phyloP scores from a whole-genome alignment of 1,139 yeast species.

The Diutina siamensis region DNA sequence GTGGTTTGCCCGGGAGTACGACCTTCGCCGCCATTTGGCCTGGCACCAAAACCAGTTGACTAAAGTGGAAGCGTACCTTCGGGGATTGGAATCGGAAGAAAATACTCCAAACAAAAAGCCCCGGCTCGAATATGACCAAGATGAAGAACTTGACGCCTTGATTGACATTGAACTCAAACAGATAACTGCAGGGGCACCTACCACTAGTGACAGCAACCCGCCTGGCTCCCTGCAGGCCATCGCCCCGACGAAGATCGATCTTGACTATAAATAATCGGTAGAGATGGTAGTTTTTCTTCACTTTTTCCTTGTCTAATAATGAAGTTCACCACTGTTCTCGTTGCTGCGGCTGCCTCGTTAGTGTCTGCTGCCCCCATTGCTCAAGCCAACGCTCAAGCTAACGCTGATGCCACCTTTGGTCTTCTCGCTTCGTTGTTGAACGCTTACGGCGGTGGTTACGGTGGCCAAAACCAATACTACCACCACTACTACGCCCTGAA shows the following conservation, averaged over 20 bases:
- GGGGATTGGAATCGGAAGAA: constrained; percentile 14
- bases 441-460: not conserved
- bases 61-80: constrained; percentile 23
- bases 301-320: too few species aligned
- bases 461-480: not conserved
- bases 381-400: not conserved
- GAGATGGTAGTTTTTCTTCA: too few species aligned
- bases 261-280: too few species aligned
- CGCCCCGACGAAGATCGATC: not conserved
- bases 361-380: not conserved
- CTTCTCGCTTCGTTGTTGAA: not conserved
- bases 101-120: not conserved
- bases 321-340: not conserved
- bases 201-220: not conserved
- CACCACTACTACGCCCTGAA: not conserved
- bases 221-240: not conserved
- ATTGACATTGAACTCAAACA: constrained; percentile 1
- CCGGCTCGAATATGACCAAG: not conserved
- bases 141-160: constrained; percentile 1
- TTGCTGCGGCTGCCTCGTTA: not conserved
- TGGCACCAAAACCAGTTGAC: constrained; percentile 39
- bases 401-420: not conserved
- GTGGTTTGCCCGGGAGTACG: constrained; percentile 34
- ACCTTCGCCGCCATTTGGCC: constrained; percentile 38
- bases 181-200: not conserved